A percentile compares a stretch with the other conserved stretches of the same genome.
Evolutionary conservation across 805 yeast species (phyloP).

Genomic region (Saturnispora halmiae): DNA sequence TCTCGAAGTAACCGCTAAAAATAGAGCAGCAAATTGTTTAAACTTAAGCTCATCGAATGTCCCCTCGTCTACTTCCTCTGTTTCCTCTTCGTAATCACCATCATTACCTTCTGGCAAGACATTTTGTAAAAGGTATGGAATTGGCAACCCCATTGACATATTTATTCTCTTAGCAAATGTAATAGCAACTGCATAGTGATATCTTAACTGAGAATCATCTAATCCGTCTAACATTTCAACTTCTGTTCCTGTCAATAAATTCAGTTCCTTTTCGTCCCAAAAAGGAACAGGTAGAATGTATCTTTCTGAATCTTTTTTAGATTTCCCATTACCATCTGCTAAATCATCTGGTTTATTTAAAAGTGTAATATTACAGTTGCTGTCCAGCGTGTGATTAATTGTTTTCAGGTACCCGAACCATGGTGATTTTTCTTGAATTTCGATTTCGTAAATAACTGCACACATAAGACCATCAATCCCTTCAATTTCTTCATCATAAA

Average conservation of each 20-base stretch:
- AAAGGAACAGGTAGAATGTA: slow-evolving; percentile 50
- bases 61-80: background rate
- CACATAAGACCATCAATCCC: slow-evolving; percentile 63
- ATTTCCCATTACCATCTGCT: slow-evolving; percentile 7
- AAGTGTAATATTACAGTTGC: slow-evolving; percentile 2
- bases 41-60: slow-evolving; percentile 26
- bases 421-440: slow-evolving; percentile 56
- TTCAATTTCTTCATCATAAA: slow-evolving; percentile 48
- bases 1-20: slow-evolving; percentile 60
- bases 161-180: slow-evolving; percentile 32
- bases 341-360: slow-evolving; percentile 3
- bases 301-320: slow-evolving; percentile 24
- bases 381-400: slow-evolving; percentile 28
- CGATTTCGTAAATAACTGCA: slow-evolving; percentile 63
- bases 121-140: slow-evolving; percentile 26
- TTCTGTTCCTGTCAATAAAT: slow-evolving; percentile 50
- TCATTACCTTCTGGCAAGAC: slow-evolving; percentile 6
- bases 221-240: slow-evolving; percentile 51
- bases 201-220: slow-evolving; percentile 36
- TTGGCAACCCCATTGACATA: slow-evolving; percentile 19
- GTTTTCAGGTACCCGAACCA: slow-evolving; percentile 63
- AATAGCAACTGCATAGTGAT: slow-evolving; percentile 33
- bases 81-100: background rate
- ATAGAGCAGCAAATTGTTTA: slow-evolving; percentile 44
- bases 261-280: slow-evolving; percentile 48